Percentiles rank a stretch among this genome's conserved stretches.
Evolutionary conservation across 139 green algal species (phyloP).

Genomic region (Penium margaritaceum): DNA sequence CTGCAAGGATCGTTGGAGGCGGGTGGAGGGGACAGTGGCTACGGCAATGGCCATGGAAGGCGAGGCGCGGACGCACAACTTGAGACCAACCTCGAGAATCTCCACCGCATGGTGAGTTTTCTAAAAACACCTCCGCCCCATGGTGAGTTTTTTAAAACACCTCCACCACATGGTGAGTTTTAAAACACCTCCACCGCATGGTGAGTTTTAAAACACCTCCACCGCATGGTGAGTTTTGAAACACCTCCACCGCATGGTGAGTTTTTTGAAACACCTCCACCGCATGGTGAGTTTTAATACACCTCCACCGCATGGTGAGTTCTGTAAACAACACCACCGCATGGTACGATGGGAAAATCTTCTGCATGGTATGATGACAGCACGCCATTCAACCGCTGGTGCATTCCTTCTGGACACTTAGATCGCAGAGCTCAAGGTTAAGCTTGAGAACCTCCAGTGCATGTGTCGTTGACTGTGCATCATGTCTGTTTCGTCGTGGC

Average conservation of each 20-base stretch:
- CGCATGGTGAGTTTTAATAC: constrained; percentile 2
- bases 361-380: background rate
- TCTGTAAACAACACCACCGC: too few species aligned
- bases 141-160: too few species aligned
- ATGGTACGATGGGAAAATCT: too few species aligned
- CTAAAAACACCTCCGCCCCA: background rate
- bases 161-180: background rate
- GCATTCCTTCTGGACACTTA: background rate
- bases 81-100: constrained; percentile 39
- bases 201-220: background rate
- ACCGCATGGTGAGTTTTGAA: background rate
- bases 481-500: background rate
- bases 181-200: background rate
- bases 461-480: background rate
- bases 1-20: constrained; percentile 14
- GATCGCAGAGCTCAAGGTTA: background rate
- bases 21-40: background rate
- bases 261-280: background rate
- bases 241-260: background rate
- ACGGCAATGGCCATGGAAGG: too few species aligned
- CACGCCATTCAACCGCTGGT: background rate
- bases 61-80: constrained; percentile 21
- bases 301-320: background rate
- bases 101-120: constrained; percentile 37
- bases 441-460: too few species aligned